Base-by-base conservation (phyloP, 2,329 filamentous ascomycete genomes). In the Tricladium varicosporioides region DNA sequence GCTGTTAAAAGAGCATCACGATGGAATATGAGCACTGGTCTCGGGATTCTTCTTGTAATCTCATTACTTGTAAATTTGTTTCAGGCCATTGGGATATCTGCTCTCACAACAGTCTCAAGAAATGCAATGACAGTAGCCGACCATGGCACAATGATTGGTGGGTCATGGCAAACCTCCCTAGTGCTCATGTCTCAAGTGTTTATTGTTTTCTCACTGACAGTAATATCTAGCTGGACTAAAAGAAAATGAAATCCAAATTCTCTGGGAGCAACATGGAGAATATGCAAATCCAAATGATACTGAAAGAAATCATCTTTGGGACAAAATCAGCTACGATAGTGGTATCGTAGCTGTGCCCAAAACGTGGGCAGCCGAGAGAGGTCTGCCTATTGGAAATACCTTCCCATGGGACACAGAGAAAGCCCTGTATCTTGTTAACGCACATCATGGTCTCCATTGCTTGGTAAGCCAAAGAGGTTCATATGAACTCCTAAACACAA, bases 361-460 rank as follows among this genome's bases (percentile, higher is more conserved):
- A 19, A 5, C 5, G n/a, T 56, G 22, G n/a, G 48, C 48, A 10
- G 14, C 14, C 2, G 40, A 47, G n/a, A 51, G 15, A 36, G 48
- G 45, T 16, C 16, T 56, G 10, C 19, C 40, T 11, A 45, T 47
- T 5, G 47, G 36, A 1, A 40, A 13, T 1, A 46, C 15, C 10
- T 51, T 56, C 31, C 47, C 42, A 14, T 56, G 53, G 53, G 42
- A 56, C 40, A 36, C 19, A 1, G 22, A 14, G 40, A 56, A 56
- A 32, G 44, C 18, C 9, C 9, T 56, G 5, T 56, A 56, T 47
- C 46, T 56, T 18, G 16, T 56, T 5, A 56, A 56, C 40, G 40
- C 36, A 14, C 33, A 56, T 19, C 53, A 56, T 15, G 16, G n/a
- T 22, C 14, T 56, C 2, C 53, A 51, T 36, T 56, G 53, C 32